phyloP scores from a whole-genome alignment of 257 asterid species.

The Solanum bukasovii region DNA sequence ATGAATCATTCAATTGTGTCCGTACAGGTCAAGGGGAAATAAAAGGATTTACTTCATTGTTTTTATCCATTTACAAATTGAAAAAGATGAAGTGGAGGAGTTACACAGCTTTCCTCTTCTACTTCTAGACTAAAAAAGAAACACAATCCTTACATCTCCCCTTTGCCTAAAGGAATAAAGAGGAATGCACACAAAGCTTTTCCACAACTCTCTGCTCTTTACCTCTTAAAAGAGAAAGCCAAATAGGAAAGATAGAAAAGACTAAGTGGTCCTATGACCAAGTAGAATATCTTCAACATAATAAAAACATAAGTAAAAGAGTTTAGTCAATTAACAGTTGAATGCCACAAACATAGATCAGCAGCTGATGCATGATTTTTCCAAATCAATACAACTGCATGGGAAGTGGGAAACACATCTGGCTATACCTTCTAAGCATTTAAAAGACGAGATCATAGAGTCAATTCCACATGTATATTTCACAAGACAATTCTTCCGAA shows the following conservation, averaged over 20 bases:
- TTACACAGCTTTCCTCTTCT: not conserved
- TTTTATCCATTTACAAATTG: not conserved
- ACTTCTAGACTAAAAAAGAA: not conserved
- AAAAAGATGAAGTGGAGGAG: not conserved
- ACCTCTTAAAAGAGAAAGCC: not conserved
- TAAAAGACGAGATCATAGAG: not conserved
- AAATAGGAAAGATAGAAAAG: not conserved
- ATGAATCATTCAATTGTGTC: not conserved
- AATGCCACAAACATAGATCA: not conserved
- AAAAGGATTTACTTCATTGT: not conserved
- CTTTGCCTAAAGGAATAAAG: not conserved
- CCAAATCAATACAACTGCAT: not conserved
- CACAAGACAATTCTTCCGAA: not conserved
- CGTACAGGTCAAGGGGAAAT: not conserved
- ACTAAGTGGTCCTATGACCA: not conserved
- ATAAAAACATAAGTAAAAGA: not conserved
- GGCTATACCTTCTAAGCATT: not conserved
- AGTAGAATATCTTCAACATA: not conserved
- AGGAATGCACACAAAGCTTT: not conserved
- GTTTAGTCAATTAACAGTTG: not conserved
- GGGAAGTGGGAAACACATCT: not conserved
- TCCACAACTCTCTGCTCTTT: not conserved
- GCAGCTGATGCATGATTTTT: not conserved
- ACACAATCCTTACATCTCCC: not conserved
- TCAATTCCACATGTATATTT: not conserved